These are phyloP conservation scores for Sonneratia alba DNA, from an alignment of 345 rosid species.

Conservation along the genomic window DNA sequence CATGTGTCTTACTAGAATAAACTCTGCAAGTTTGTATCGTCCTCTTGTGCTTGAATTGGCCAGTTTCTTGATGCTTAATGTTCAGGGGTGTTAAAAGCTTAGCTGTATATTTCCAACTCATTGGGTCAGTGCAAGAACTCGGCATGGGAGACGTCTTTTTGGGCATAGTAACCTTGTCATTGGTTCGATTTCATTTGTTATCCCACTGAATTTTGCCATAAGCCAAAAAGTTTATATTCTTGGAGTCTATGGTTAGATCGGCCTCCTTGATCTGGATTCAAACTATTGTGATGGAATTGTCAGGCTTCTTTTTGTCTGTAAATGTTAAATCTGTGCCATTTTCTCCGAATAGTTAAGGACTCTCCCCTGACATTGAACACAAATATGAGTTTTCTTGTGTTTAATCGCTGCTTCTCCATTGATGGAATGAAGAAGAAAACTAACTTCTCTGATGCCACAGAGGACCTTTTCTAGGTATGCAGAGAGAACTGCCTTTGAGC, in stretches of 20 bases:
- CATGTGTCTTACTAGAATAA: not conserved
- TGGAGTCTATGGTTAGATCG: not conserved
- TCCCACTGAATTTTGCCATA: too few relatives aligned
- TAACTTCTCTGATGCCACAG: constrained; percentile 20
- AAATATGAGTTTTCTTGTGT: not conserved
- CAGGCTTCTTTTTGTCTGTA: not conserved
- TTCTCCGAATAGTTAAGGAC: not conserved
- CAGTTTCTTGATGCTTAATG: too few relatives aligned
- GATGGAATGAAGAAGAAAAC: not conserved
- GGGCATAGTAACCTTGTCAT: too few relatives aligned
- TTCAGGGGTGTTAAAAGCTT: too few relatives aligned
- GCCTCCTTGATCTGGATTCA: not conserved
- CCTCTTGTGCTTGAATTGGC: not conserved
- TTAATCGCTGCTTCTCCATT: not conserved
- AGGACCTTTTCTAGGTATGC: constrained; percentile 82
- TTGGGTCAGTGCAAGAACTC: too few relatives aligned
- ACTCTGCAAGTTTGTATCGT: not conserved
- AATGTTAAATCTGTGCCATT: not conserved
- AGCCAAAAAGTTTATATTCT: not conserved
- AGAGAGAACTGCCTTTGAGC: constrained; percentile 89
- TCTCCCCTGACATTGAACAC: not conserved
- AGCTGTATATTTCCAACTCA: too few relatives aligned
- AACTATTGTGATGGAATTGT: not conserved
- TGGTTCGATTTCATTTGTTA: too few relatives aligned
- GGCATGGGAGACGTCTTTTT: too few relatives aligned